Conservation (phyloP, 2,329 filamentous ascomycete species). For the Phoma sp. region DNA sequence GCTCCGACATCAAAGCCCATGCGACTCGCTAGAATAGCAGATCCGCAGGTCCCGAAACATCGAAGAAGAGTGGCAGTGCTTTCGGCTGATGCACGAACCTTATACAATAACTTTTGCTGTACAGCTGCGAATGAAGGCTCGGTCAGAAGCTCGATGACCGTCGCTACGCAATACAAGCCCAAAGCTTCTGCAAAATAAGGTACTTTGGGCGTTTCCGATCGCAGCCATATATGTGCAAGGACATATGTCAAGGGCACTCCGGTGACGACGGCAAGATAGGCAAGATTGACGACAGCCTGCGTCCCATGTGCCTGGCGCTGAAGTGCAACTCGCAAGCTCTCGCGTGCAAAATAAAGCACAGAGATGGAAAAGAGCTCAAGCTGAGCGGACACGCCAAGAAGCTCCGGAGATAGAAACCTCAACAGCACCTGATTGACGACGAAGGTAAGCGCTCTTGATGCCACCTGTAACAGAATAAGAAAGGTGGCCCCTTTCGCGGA, state of each 20-base stretch:
- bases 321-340: constrained; percentile 88
- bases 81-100: constrained; percentile 81
- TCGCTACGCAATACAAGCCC: constrained; percentile 61
- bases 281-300: constrained; percentile 86
- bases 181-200: constrained; percentile 68
- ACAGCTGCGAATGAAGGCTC: constrained; percentile 91
- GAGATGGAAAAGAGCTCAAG: constrained; percentile 92
- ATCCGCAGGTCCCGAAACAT: constrained; percentile 74
- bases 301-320: constrained; percentile 70
- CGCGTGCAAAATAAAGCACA: constrained; percentile 91
- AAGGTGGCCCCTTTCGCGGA: constrained; percentile 77
- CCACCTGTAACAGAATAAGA: constrained; percentile 85
- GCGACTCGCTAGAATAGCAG: constrained; percentile 68
- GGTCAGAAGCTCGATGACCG: constrained; percentile 75
- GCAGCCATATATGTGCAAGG: constrained; percentile 72
- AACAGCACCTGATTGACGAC: constrained; percentile 89
- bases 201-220: constrained; percentile 58
- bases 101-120: constrained; percentile 81
- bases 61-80: constrained; percentile 78
- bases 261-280: constrained; percentile 76
- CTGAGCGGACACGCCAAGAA: constrained; percentile 86
- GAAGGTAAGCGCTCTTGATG: constrained; percentile 88
- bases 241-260: constrained; percentile 68
- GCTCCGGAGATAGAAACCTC: constrained; percentile 81
- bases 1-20: constrained; percentile 68